A percentile compares a stretch with the other conserved stretches of the same genome.
Evolutionary conservation across 2,329 filamentous ascomycete species (phyloP).

Genomic region (Penicillium sp.): DNA sequence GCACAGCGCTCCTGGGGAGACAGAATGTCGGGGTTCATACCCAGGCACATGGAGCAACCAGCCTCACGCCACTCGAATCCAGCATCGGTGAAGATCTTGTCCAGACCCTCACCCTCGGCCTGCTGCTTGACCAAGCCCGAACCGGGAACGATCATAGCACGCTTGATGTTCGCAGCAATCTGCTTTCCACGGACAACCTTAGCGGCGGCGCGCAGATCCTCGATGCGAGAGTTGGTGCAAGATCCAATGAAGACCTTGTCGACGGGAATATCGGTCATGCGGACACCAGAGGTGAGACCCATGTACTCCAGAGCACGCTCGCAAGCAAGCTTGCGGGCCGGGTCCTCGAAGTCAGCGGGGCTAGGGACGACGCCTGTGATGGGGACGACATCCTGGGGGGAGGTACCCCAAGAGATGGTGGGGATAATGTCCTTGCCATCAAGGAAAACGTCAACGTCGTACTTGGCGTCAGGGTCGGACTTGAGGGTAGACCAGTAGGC

Average conservation of each 20-base stretch:
- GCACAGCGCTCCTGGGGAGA: slow-evolving; percentile 90
- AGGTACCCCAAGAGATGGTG: slow-evolving; percentile 95
- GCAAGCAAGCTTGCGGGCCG: slow-evolving; percentile 77
- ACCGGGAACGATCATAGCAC: slow-evolving; percentile 93
- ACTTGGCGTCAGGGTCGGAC: slow-evolving; percentile 85
- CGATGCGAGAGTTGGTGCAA: slow-evolving; percentile 95
- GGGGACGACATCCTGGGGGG: slow-evolving; percentile 91
- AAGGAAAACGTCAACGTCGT: slow-evolving; percentile 85
- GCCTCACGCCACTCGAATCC: slow-evolving; percentile 98
- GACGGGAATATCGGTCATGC: slow-evolving; percentile 85
- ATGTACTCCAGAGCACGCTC: slow-evolving; percentile 90
- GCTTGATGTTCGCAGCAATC: slow-evolving; percentile 83
- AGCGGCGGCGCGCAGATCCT: slow-evolving; percentile 87
- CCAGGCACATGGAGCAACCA: slow-evolving; percentile 97
- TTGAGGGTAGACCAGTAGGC: slow-evolving; percentile 85
- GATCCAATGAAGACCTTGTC: slow-evolving; percentile 99
- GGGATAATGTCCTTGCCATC: slow-evolving; percentile 91
- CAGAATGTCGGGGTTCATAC: slow-evolving; percentile 98
- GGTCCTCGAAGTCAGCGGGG: slow-evolving; percentile 79
- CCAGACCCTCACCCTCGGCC: slow-evolving; percentile 87
- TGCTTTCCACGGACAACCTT: slow-evolving; percentile 83
- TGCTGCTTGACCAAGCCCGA: slow-evolving; percentile 91
- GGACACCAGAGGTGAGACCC: slow-evolving; percentile 82
- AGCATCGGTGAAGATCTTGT: slow-evolving; percentile 87
- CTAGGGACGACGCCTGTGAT: slow-evolving; percentile 90